Base-by-base conservation (phyloP, 768 basidiomycete species). In the Calocybe gangraenosa region DNA sequence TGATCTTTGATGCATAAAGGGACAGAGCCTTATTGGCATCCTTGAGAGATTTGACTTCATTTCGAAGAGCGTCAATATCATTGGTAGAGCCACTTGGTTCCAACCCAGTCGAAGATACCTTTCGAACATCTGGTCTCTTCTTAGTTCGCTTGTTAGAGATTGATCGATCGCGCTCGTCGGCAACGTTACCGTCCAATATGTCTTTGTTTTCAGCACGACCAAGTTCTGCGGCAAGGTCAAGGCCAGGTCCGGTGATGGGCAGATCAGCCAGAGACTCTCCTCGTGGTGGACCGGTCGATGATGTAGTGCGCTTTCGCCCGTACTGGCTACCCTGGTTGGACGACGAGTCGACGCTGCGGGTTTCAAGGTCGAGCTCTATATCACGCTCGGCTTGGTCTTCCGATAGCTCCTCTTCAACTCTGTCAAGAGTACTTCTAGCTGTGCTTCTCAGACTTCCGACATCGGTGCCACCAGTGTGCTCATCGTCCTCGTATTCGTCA, bases 21-120 rank as follows among this genome's bases (percentile, higher is more conserved):
- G 92, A 92, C 10, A 98, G 71, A 1, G 94, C 94, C 63, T 95
- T 95, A 72, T 96, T 97, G 35, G 92, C 92, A 61, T 96, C 94
- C 62, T 87, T 89, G 64, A 98, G 79, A 22, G 82, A 84, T 64
- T 95, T 95, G 61, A 96, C 84, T 64, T 98, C 95, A 9, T 69
- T 77, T 28, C 85, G 76, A 42, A 98, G 66, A n/a, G 82, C 76
- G 34, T 88, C 84, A 52, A 89, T 63, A 54, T 91, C 87, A 43
- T 69, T 81, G 38, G 66, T 50, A 36, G 76, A 65, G 23, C 59
- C 57, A 43, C 64, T 68, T 4, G 66, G 59, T 41, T 79, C 79
- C 39, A 75, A 57, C 18, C 69, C 73, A 18, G 60, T 52, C 20
- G 58, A 60, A 33, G 67, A 62, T 23, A 64, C 57, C 48, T 70